phyloP scores from a whole-genome alignment of 345 rosid genomes.

The Citrus sp. region DNA sequence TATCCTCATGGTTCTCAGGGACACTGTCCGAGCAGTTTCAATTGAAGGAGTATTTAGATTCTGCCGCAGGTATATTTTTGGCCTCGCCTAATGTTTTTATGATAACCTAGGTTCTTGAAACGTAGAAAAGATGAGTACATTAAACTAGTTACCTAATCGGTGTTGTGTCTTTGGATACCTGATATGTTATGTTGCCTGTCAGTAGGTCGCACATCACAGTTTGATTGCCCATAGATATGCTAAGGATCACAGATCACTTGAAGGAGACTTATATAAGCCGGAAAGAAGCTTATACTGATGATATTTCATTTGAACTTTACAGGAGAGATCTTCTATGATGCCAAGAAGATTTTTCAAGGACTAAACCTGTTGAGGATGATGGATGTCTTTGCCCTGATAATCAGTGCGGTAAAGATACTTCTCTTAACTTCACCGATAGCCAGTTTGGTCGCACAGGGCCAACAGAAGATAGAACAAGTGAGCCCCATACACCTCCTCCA shows the following conservation, averaged over 20 bases:
- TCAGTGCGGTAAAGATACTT: conserved; percentile 31
- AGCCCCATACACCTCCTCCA: conserved; percentile 70
- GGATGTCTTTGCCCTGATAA: conserved; percentile 24
- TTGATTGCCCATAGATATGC: background rate
- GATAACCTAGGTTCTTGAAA: background rate
- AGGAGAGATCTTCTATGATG: conserved; percentile 89
- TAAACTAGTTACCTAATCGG: background rate
- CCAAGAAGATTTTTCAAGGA: conserved; percentile 50
- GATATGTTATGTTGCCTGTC: background rate
- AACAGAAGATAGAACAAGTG: conserved; percentile 24
- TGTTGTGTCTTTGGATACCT: background rate
- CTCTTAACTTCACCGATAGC: conserved; percentile 33
- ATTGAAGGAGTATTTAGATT: conserved; percentile 56
- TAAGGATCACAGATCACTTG: background rate
- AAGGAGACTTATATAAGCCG: background rate
- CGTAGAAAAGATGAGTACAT: background rate
- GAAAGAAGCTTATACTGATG: background rate
- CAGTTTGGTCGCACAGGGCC: conserved; percentile 33
- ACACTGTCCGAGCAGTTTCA: conserved; percentile 43
- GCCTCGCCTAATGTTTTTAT: background rate
- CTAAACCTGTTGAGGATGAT: conserved; percentile 31
- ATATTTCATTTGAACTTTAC: conserved; percentile 19
- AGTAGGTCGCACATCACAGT: background rate
- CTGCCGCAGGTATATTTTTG: conserved; percentile 44
- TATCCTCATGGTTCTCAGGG: conserved; percentile 85